Percentiles rank a stretch among this genome's conserved stretches.
Conservation (phyloP, 331 rosid species). For the Acacia concinna region DNA sequence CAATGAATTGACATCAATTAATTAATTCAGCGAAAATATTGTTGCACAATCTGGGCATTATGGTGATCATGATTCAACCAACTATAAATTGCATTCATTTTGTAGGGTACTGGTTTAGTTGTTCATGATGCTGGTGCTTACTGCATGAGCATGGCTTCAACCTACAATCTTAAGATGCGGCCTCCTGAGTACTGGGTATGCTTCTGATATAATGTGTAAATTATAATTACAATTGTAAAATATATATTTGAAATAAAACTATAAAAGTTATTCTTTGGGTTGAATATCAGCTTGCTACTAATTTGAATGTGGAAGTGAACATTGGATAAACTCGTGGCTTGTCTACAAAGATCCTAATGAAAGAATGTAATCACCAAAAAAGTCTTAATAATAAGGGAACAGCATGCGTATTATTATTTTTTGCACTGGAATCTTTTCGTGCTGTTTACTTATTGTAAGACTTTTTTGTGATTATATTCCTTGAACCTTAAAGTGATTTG, state of each 20-base stretch:
- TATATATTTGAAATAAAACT: not conserved
- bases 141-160: conserved; percentile 99
- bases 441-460: no score
- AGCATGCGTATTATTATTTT: no score
- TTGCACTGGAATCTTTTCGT: no score
- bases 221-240: not conserved
- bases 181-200: conserved; percentile 96
- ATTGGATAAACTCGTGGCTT: not conserved
- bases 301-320: not conserved
- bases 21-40: conserved; percentile 6
- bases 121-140: conserved; percentile 99
- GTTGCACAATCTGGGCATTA: conserved; percentile 1
- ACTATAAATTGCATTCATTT: conserved; percentile 31
- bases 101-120: conserved; percentile 91
- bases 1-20: conserved; percentile 15
- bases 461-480: no score
- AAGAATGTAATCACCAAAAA: not conserved
- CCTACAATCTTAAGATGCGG: conserved; percentile 95
- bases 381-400: not conserved
- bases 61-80: conserved; percentile 1
- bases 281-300: not conserved
- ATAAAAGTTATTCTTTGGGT: not conserved
- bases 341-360: not conserved
- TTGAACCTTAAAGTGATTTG: not conserved
- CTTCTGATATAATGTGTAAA: not conserved